A percentile compares a stretch with the other conserved stretches of the same genome.
phyloP scores from a whole-genome alignment of 2,329 filamentous ascomycete species.

The Fusarium circinatum region DNA sequence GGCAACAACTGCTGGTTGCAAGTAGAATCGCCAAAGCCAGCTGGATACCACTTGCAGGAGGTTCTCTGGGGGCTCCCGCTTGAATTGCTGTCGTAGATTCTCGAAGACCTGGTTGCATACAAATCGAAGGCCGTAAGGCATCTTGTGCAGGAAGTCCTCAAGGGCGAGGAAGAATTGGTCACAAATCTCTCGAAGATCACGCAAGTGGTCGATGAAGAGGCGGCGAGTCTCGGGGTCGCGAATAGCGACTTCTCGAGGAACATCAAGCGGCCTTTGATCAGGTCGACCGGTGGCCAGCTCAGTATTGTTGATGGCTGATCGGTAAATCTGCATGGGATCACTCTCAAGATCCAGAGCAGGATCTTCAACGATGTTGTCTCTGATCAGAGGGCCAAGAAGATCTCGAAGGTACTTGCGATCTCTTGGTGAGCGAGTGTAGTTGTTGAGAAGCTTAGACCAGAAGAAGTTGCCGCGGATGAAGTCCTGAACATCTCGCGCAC shows the following conservation, averaged over 20 bases:
- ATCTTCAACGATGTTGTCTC: constrained; percentile 93
- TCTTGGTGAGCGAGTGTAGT: constrained; percentile 89
- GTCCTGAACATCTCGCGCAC: constrained; percentile 78
- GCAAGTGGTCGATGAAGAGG: constrained; percentile 92
- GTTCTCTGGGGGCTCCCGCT: constrained; percentile 79
- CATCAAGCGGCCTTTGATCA: constrained; percentile 82
- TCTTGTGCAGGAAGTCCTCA: constrained; percentile 84
- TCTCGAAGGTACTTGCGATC: constrained; percentile 94
- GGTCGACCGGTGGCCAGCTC: constrained; percentile 90
- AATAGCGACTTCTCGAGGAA: constrained; percentile 93
- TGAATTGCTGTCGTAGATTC: constrained; percentile 79
- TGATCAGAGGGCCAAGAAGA: constrained; percentile 83
- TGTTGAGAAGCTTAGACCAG: constrained; percentile 86
- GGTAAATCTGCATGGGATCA: constrained; percentile 97
- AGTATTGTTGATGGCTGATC: constrained; percentile 95
- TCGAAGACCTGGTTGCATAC: constrained; percentile 88
- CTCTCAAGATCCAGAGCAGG: constrained; percentile 92
- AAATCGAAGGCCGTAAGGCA: constrained; percentile 94
- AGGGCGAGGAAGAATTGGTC: constrained; percentile 87
- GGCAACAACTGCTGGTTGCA: constrained; percentile 87
- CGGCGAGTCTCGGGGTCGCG: constrained; percentile 91
- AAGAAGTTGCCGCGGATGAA: constrained; percentile 92
- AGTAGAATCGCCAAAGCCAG: constrained; percentile 95
- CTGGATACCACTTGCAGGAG: constrained; percentile 86
- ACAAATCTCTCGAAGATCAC: constrained; percentile 92